phyloP scores from a whole-genome alignment of 2,329 filamentous ascomycete genomes.

The Fusarium sp. region DNA sequence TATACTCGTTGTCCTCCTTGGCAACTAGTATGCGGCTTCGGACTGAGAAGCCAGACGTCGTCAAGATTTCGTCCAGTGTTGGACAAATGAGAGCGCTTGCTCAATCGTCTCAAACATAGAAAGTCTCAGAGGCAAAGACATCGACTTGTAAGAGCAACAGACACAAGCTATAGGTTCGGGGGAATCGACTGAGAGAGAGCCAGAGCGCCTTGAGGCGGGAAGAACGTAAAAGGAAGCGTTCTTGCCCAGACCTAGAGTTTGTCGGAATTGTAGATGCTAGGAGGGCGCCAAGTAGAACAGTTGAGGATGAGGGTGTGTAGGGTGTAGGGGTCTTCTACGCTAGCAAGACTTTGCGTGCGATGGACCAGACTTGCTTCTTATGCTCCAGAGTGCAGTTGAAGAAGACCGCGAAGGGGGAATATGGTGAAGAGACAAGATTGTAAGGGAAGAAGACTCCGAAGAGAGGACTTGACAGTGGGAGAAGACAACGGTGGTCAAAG shows the following conservation, averaged over 20 bases:
- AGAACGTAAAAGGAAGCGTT: accelerated
- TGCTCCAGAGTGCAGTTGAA: background rate
- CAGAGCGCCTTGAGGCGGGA: background rate
- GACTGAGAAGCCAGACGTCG: background rate
- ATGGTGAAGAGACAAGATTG: too few relatives aligned
- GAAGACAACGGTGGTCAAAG: background rate
- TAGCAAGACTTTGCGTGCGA: background rate
- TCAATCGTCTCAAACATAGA: background rate
- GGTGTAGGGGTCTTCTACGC: background rate
- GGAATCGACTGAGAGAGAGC: background rate
- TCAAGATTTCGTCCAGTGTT: background rate
- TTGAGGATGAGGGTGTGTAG: accelerated
- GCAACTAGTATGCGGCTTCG: background rate
- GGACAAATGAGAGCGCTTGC: background rate
- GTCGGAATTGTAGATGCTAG: background rate
- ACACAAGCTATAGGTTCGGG: accelerated
- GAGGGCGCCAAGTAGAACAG: background rate
- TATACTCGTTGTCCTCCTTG: background rate
- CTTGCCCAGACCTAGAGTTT: background rate
- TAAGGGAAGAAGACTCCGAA: background rate
- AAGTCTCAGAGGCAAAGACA: background rate
- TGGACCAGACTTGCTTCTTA: accelerated
- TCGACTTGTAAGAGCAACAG: background rate
- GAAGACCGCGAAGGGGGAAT: too few relatives aligned
- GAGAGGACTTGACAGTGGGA: background rate